Percentiles rank a stretch among this genome's conserved stretches.
Conservation (phyloP, 2,329 filamentous ascomycete species). For the Celoporthe dispersa region DNA sequence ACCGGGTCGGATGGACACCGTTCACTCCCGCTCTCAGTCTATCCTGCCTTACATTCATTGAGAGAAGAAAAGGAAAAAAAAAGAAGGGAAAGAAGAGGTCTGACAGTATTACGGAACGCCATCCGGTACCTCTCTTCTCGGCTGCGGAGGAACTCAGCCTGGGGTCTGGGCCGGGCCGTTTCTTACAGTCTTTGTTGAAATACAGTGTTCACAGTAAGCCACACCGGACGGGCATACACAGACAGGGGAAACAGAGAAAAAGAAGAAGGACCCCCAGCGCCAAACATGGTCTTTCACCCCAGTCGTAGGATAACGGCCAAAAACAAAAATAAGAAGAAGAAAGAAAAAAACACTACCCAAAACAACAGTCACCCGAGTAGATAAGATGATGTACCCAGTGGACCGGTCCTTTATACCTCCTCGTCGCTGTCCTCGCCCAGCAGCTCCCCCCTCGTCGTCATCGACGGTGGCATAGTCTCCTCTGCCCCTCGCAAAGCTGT, state of each 20-base stretch:
- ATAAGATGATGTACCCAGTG: background rate
- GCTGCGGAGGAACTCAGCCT: background rate
- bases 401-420: constrained; percentile 61
- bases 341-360: background rate
- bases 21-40: background rate
- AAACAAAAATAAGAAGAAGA: too few species aligned
- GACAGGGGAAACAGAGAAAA: background rate
- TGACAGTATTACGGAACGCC: background rate
- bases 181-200: background rate
- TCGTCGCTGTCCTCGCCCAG: constrained; percentile 93
- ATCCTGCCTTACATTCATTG: background rate
- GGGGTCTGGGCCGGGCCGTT: background rate
- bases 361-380: background rate
- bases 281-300: constrained; percentile 13
- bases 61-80: background rate
- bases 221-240: background rate
- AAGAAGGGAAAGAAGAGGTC: too few species aligned
- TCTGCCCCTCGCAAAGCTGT: constrained; percentile 83
- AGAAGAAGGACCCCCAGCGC: constrained; percentile 5
- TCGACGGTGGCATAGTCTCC: constrained; percentile 90
- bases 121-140: background rate
- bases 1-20: background rate
- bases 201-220: background rate
- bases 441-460: constrained; percentile 91
- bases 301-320: background rate